phyloP scores from a whole-genome alignment of 2,329 filamentous ascomycete genomes.

The Teratosphaeria destructans region DNA sequence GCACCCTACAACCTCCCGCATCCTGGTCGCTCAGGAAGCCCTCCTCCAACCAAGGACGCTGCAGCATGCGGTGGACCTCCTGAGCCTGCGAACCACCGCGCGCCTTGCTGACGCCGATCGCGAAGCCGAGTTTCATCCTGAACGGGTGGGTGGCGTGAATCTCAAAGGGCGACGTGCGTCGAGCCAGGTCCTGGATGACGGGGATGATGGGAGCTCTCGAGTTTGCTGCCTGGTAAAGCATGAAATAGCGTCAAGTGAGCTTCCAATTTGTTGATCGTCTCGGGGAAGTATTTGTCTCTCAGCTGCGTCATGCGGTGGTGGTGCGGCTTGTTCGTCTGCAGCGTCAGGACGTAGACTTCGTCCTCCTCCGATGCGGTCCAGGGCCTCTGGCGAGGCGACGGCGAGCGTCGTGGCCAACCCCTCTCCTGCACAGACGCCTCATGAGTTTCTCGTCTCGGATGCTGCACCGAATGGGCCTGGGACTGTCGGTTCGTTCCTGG shows the following conservation, averaged over 20 bases:
- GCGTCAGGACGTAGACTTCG: slow-evolving; percentile 33
- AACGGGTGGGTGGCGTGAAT: slow-evolving; percentile 31
- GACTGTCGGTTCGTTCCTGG: not conserved
- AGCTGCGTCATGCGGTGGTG: slow-evolving; percentile 30
- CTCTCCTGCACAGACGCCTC: not conserved
- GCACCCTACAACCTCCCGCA: slow-evolving; percentile 27
- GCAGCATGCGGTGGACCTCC: slow-evolving; percentile 27
- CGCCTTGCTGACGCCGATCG: slow-evolving; percentile 26
- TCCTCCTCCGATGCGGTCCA: slow-evolving; percentile 16
- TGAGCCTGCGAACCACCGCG: slow-evolving; percentile 21
- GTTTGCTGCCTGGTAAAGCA: slow-evolving; percentile 32
- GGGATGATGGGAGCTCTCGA: slow-evolving; percentile 26
- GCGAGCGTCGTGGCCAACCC: not conserved
- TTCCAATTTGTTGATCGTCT: slow-evolving; percentile 31
- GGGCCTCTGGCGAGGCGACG: slow-evolving; percentile 2
- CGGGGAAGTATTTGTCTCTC: slow-evolving; percentile 32
- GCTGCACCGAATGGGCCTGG: not conserved
- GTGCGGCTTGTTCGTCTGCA: slow-evolving; percentile 29
- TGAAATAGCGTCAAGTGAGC: slow-evolving; percentile 39
- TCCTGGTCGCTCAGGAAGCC: slow-evolving; percentile 35
- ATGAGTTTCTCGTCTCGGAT: not conserved
- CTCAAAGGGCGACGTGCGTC: slow-evolving; percentile 25
- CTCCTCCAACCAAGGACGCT: slow-evolving; percentile 26
- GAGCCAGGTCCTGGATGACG: slow-evolving; percentile 21
- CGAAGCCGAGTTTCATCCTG: slow-evolving; percentile 31